phyloP scores from a whole-genome alignment of 2,329 filamentous ascomycete genomes.

The Ophiostoma sp. region DNA sequence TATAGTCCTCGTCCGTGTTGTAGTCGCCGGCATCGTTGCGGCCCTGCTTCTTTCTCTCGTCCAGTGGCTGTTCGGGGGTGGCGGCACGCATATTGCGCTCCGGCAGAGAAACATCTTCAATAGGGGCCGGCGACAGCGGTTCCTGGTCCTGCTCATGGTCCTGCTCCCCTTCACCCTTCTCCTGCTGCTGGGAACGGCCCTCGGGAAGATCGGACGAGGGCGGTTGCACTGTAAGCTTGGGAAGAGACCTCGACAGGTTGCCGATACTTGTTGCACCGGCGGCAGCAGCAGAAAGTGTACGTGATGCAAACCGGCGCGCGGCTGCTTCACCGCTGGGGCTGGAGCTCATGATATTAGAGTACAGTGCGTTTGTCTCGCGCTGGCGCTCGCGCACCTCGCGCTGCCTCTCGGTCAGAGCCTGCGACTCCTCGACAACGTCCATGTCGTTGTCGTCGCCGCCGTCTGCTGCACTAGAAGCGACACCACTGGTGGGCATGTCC shows the following conservation, averaged over 20 bases:
- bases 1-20: conserved; percentile 43
- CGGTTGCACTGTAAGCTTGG: conserved; percentile 11
- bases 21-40: conserved; percentile 26
- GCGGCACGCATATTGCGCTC: conserved; percentile 32
- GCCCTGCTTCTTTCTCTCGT: conserved; percentile 28
- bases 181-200: conserved; percentile 18
- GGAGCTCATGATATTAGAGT: conserved; percentile 59
- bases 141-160: neutral
- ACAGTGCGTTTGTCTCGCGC: conserved; percentile 59
- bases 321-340: conserved; percentile 37
- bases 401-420: conserved; percentile 72
- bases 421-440: conserved; percentile 50
- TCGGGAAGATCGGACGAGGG: conserved; percentile 5
- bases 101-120: conserved; percentile 22
- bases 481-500: conserved; percentile 34
- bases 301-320: neutral
- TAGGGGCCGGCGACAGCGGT: conserved; percentile 7
- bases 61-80: conserved; percentile 41
- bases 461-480: conserved; percentile 25
- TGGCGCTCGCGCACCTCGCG: conserved; percentile 72
- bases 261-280: neutral
- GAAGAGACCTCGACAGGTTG: neutral
- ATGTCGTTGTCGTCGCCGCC: neutral
- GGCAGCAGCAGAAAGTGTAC: conserved; percentile 15
- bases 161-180: neutral